phyloP scores from a whole-genome alignment of 345 rosid genomes.

The Syzygium oleosum region DNA sequence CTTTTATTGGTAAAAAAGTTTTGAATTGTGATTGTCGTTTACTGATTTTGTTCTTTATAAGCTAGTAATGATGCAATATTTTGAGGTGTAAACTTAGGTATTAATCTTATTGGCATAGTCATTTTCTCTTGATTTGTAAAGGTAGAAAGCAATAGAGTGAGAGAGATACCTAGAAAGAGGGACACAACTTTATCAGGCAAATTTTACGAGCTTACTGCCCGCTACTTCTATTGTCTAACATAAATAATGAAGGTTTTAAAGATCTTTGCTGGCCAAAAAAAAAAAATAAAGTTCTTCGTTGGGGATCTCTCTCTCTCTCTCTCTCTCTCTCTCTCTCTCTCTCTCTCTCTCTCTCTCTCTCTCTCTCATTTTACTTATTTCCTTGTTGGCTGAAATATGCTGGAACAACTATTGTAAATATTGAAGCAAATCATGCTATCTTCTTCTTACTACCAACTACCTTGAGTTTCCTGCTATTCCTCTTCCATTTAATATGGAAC shows the following conservation, averaged over 20 bases:
- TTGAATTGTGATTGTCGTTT: neutral
- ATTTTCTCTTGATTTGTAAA: neutral
- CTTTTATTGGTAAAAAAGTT: neutral
- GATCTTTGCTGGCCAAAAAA: neutral
- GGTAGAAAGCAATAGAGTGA: neutral
- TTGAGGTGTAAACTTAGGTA: neutral
- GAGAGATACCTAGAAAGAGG: neutral
- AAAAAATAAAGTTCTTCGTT: neutral
- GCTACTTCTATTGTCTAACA: neutral
- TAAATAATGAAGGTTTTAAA: neutral
- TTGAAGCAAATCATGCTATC: neutral
- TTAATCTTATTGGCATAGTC: neutral
- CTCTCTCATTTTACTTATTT: neutral
- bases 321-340: neutral
- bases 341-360: neutral
- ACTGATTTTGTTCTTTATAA: neutral
- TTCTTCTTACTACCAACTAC: neutral
- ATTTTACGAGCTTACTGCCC: neutral
- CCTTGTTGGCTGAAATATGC: neutral
- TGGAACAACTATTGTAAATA: neutral
- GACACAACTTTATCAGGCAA: neutral
- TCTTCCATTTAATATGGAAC: neutral
- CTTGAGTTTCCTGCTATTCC: neutral
- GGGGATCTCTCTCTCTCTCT: neutral
- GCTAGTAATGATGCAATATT: neutral